Base-by-base conservation (phyloP, 1,284 basidiomycete species). In the Puccinia novopanici region DNA sequence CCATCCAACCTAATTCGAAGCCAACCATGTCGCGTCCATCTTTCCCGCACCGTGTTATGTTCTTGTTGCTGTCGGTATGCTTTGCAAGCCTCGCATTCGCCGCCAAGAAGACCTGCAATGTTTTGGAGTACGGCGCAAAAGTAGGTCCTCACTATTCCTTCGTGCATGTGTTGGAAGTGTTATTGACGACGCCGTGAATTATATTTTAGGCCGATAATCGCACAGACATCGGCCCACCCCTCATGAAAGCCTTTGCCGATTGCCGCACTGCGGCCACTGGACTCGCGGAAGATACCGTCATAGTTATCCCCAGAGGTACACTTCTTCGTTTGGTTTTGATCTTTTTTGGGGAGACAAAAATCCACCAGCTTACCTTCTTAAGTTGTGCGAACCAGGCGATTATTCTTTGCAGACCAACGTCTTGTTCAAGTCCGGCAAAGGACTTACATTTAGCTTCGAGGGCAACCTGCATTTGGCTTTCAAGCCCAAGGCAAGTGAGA, bases 151-250 rank as follows among this genome's bases (percentile, higher is more conserved):
- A 45, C 24, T 42, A 74, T 19, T 74, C 57, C 37, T 57, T 40
- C 40, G 22, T 15, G 24, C 22, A 19, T 54, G 24, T 45, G 30
- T 17, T 45, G 2, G n/a, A n/a, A n/a, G n/a, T n/a, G n/a, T n/a
- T n/a, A n/a, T n/a, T n/a, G n/a, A n/a, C n/a, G n/a, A n/a, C n/a
- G n/a, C n/a, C n/a, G n/a, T n/a, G n/a, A 63, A 63, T 30, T 13
- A 52, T 22, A 59, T 63, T 15, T 6, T 27, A 78, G 75, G 75
- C 75, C 52, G 65, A 78, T 45, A 57, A 70, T 30, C 63, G 70
- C 34, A 78, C 75, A 2, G 75, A 78, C 40, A 70, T 78, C 27
- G 75, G 75, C 24, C 75, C 75, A 30, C 50, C 75, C 30, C 24
- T 78, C 4, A 37, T 78, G 50, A 78, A 57, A 70, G 75, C 75